Conservation (phyloP, 305 asterid genomes). For the Fraxinus sp. region DNA sequence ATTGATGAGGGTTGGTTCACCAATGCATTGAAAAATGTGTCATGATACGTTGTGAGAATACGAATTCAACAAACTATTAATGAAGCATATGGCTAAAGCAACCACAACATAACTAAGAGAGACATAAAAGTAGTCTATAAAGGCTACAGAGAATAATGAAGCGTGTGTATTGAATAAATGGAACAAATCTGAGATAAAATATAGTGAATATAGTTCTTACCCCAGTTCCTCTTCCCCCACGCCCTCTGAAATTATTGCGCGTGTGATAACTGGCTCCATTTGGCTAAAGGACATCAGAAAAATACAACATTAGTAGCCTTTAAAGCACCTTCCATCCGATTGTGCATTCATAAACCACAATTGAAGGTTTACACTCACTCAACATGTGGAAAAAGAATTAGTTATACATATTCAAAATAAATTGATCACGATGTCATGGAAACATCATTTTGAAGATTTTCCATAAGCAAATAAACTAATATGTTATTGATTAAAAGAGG, state of each 20-base stretch:
- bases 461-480: background rate
- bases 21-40: background rate
- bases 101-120: background rate
- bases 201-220: slow-evolving; percentile 35
- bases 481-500: background rate
- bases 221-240: slow-evolving; percentile 89
- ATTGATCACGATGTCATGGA: background rate
- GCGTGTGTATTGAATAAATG: background rate
- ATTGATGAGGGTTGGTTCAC: background rate
- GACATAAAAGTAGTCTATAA: background rate
- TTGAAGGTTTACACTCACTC: background rate
- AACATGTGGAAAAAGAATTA: background rate
- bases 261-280: slow-evolving; percentile 62
- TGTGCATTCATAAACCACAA: slow-evolving; percentile 1
- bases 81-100: background rate
- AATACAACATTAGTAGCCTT: slow-evolving; percentile 21
- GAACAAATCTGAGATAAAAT: background rate
- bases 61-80: background rate
- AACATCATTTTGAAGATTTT: background rate
- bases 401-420: background rate
- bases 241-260: slow-evolving; percentile 76
- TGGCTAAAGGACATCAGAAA: slow-evolving; percentile 41
- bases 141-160: background rate
- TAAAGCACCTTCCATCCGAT: background rate
- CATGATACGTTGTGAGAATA: background rate